Evolutionary conservation across 129 eudicot species (phyloP), one percentile per base, ranked within the genome.

Genomic region (Saussurea involucrata): DNA sequence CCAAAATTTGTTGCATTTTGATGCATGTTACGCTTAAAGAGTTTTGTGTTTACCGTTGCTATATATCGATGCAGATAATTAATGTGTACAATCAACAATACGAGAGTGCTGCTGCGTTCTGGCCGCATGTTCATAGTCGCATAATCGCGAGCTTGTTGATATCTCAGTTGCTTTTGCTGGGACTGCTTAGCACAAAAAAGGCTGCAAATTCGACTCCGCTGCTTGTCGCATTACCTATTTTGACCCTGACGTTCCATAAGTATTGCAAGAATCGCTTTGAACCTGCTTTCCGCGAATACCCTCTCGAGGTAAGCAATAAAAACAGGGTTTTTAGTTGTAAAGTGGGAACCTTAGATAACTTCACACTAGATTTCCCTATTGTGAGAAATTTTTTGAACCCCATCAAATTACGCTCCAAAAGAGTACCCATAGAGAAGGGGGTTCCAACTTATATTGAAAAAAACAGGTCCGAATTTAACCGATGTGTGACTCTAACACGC

Each of bases 51-150:
- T 17, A 49, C 60, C 1, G 22, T 22, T 74, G 25, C 7, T 67
- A 29, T 40, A n/a, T 68, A 15, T 37, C 27, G 1, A 25, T 64
- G 82, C 88, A 95, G 98, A 84, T 95, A 34, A 95, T 95, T 64
- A 95, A 95, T 55, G 98, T 95, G 76, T 95, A 95, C 85, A 65
- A 95, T 76, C 98, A 95, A 78, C 88, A 81, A 75, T 95, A 95
- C 33, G 98, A 95, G 81, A 95, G 97, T 77, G 95, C 73, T 75
- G 97, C 86, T 53, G 97, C 97, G 36, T 92, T 95, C 73, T 95
- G 99, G 99, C 99, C 99, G 12, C 99, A 95, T 66, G 96, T 95
- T 83, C 97, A 90, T 74, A 84, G 86, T 70, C 97, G 97, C 58
- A 92, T 95, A 37, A 76, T 92, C 55, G 96, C 97, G 25, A 88